These are phyloP conservation scores for Phytopythium boreale DNA, from an alignment of 352 stramenopile species.

Conservation along the genomic window DNA sequence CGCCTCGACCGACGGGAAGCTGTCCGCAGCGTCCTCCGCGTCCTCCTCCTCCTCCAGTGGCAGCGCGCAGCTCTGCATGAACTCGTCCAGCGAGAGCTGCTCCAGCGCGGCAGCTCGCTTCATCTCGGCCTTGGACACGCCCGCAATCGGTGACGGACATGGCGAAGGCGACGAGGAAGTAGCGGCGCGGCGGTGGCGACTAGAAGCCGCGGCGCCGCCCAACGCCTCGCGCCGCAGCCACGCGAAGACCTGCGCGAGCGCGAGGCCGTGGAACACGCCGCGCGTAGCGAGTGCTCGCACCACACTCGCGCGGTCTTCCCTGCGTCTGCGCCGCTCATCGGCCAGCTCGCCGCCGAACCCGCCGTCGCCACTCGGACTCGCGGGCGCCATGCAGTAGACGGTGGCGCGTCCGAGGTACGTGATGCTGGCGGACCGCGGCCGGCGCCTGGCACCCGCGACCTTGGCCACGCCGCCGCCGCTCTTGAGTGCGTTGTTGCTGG, in stretches of 20 bases:
- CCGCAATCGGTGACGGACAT: not conserved
- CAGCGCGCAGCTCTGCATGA: not conserved
- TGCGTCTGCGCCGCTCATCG: constrained; percentile 32
- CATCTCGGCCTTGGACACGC: not conserved
- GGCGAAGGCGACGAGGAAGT: not conserved
- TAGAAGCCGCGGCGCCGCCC: not conserved
- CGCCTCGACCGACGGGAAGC: constrained; percentile 10
- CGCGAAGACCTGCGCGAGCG: constrained; percentile 52
- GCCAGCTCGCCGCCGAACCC: constrained; percentile 38
- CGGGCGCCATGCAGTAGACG: constrained; percentile 41
- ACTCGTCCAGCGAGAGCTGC: constrained; percentile 14
- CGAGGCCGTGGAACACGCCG: constrained; percentile 27
- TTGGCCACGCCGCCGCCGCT: constrained; percentile 19
- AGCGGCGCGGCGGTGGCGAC: not conserved
- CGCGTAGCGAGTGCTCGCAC: constrained; percentile 28
- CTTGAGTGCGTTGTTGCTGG: not conserved
- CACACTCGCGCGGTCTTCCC: constrained; percentile 19
- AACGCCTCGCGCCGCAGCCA: constrained; percentile 42
- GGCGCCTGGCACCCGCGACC: constrained; percentile 45
- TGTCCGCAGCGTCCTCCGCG: constrained; percentile 22
- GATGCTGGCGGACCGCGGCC: constrained; percentile 54
- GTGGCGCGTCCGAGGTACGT: constrained; percentile 50
- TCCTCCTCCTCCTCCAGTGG: constrained; percentile 6
- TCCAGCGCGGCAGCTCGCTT: not conserved
- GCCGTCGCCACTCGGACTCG: constrained; percentile 8